Conservation (phyloP, 768 basidiomycete species). For the Kwoniella sp. region DNA sequence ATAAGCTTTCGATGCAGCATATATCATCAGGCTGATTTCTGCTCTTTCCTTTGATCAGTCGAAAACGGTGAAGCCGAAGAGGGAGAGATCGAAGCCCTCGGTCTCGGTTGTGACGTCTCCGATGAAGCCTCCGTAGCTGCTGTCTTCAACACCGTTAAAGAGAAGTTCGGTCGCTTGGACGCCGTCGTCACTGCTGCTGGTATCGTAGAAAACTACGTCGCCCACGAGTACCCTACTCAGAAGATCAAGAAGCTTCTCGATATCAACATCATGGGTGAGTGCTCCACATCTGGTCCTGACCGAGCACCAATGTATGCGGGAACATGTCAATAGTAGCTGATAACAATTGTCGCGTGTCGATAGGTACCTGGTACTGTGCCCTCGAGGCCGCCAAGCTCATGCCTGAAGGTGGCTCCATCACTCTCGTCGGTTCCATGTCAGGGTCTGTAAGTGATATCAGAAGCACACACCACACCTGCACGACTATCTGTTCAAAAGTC, state of each 20-base stretch:
- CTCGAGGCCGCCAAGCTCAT: constrained; percentile 90
- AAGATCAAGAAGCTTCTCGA: constrained; percentile 84
- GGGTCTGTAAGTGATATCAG: constrained; percentile 65
- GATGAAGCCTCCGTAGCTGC: constrained; percentile 75
- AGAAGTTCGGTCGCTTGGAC: constrained; percentile 56
- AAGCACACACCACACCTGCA: background rate
- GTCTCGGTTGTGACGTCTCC: constrained; percentile 83
- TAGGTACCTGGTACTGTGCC: constrained; percentile 81
- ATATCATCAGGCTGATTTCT: too few species aligned
- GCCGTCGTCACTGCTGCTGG: constrained; percentile 82
- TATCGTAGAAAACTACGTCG: constrained; percentile 74
- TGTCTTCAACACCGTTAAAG: constrained; percentile 67
- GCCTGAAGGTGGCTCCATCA: constrained; percentile 77
- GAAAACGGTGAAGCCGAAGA: constrained; percentile 62
- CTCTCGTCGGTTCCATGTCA: constrained; percentile 88
- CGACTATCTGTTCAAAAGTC: too few species aligned
- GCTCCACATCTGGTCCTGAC: too few species aligned
- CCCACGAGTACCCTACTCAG: constrained; percentile 86
- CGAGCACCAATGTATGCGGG: too few species aligned
- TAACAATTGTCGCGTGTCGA: background rate
- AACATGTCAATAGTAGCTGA: constrained; percentile 4
- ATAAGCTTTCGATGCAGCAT: too few species aligned
- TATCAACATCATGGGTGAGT: constrained; percentile 82
- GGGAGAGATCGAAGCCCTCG: constrained; percentile 68
- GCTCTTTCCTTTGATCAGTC: constrained; percentile 28